Percentiles rank a stretch among this genome's conserved stretches.
phyloP scores from a whole-genome alignment of 306 rosid genomes.

The Biancaea sappan region DNA sequence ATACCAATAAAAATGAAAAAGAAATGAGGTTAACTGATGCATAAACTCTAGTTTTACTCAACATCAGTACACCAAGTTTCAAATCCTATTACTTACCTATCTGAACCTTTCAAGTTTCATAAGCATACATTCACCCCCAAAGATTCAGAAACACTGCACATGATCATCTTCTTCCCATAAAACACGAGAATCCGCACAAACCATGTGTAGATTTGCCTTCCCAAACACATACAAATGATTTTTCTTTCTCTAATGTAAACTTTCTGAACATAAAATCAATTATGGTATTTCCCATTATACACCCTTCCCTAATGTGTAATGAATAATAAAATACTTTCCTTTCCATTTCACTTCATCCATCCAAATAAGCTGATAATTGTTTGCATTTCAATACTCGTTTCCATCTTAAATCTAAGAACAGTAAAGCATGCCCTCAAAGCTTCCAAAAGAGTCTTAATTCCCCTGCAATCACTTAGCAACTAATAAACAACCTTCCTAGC shows the following conservation, averaged over 20 bases:
- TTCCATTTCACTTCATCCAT: too few species aligned
- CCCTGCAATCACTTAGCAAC: too few species aligned
- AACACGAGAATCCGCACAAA: background rate
- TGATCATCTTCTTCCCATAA: background rate
- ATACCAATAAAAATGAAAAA: constrained; percentile 4
- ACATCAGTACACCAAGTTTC: background rate
- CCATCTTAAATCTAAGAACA: too few species aligned
- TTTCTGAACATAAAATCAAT: background rate
- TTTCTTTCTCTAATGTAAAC: background rate
- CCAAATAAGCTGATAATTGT: too few species aligned
- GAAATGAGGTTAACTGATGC: background rate
- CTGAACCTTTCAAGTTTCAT: background rate
- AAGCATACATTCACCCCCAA: background rate
- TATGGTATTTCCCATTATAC: background rate
- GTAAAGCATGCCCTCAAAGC: too few species aligned
- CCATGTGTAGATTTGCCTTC: background rate
- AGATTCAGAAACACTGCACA: background rate
- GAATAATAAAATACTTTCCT: too few species aligned
- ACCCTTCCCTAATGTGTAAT: too few species aligned
- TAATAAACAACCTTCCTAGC: too few species aligned
- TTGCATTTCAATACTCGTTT: too few species aligned
- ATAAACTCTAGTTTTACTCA: background rate
- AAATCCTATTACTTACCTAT: background rate
- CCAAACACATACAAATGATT: background rate
- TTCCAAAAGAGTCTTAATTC: too few species aligned